These are phyloP conservation scores for Ceratocystis eucalypticola DNA, from an alignment of 2,329 filamentous ascomycete genomes.

Conservation along the genomic window DNA sequence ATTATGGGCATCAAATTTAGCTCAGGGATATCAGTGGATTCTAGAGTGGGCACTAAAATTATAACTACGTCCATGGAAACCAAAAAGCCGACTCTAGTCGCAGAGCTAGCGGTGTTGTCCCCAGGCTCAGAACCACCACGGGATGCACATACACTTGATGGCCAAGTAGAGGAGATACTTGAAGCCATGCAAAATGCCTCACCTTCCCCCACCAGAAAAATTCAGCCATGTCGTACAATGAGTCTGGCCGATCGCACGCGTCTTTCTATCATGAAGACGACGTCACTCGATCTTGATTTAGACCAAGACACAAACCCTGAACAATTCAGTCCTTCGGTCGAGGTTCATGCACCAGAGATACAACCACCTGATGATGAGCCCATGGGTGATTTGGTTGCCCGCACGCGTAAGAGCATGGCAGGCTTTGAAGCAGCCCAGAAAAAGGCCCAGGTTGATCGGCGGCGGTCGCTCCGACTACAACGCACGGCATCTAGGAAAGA, in stretches of 20 bases:
- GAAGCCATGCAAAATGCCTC: constrained; percentile 41
- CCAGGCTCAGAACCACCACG: background rate
- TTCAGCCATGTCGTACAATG: constrained; percentile 39
- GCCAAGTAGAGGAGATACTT: constrained; percentile 43
- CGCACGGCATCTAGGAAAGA: constrained; percentile 24
- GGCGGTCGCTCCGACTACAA: constrained; percentile 30
- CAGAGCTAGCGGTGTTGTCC: background rate
- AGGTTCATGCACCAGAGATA: constrained; percentile 18
- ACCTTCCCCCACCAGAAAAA: constrained; percentile 41
- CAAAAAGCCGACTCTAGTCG: background rate
- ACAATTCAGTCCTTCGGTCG: constrained; percentile 20
- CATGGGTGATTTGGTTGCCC: constrained; percentile 40
- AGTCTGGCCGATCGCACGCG: constrained; percentile 68
- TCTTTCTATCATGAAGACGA: constrained; percentile 59
- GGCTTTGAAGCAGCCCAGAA: constrained; percentile 47
- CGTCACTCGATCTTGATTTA: constrained; percentile 24
- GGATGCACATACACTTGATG: constrained; percentile 33
- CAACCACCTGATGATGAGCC: constrained; percentile 20
- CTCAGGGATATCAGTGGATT: no score
- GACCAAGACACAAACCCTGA: constrained; percentile 25
- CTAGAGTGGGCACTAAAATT: background rate
- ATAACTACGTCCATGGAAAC: background rate
- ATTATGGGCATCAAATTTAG: background rate
- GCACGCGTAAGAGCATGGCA: constrained; percentile 48
- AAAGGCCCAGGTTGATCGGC: constrained; percentile 45